These are phyloP conservation scores for Carex littledalei DNA, from an alignment of 176 grass and related monocot genomes.

Conservation along the genomic window DNA sequence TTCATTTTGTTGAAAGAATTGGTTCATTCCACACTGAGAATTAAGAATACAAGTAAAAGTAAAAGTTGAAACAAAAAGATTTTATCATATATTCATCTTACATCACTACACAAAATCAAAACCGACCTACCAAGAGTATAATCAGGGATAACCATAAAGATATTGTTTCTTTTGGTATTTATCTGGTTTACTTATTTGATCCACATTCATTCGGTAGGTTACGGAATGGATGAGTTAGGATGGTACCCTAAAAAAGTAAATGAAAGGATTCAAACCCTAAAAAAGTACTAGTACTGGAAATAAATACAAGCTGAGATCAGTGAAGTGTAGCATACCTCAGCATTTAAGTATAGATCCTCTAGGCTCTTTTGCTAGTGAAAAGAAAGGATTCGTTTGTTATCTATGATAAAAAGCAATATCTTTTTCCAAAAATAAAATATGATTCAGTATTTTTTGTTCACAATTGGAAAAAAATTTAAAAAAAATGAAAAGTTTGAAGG, in stretches of 20 bases:
- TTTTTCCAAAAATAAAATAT: not conserved
- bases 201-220: not conserved
- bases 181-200: not conserved
- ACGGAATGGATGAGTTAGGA: not conserved
- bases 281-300: not conserved
- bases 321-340: not conserved
- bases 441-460: not conserved
- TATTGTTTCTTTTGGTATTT: not conserved
- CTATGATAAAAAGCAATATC: not conserved
- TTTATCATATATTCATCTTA: not conserved
- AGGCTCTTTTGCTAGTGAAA: not conserved
- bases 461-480: not conserved
- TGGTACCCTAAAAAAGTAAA: not conserved
- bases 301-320: not conserved
- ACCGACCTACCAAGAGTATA: not conserved
- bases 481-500: too few relatives aligned
- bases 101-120: not conserved
- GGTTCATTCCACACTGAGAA: not conserved
- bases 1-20: not conserved
- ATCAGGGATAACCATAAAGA: not conserved
- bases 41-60: not conserved
- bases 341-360: not conserved
- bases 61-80: not conserved
- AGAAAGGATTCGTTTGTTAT: not conserved
- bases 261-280: not conserved